Percentiles rank a stretch among this genome's conserved stretches.
Conservation (phyloP, 495 filamentous ascomycete genomes). For the Xylaria telfairii region DNA sequence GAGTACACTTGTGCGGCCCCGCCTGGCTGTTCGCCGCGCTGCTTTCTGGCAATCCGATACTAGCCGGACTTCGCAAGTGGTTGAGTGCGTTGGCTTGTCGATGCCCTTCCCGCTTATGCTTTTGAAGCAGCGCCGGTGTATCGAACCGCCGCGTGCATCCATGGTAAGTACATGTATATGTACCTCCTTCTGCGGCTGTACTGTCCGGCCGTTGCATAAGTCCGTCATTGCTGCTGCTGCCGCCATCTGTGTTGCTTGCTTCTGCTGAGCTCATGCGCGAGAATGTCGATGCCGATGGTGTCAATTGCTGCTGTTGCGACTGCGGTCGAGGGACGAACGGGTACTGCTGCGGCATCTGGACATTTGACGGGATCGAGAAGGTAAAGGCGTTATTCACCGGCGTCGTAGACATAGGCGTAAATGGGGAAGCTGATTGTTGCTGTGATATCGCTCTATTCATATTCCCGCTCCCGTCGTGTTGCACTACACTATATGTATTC, state of each 20-base stretch:
- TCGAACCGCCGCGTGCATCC: constrained; percentile 90
- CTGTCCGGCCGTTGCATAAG: constrained; percentile 61
- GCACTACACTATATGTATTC: constrained; percentile 39
- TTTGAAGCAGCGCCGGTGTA: constrained; percentile 82
- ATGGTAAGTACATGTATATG: constrained; percentile 95
- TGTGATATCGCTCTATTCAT: constrained; percentile 29
- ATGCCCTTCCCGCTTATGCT: constrained; percentile 94
- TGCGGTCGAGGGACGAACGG: constrained; percentile 52
- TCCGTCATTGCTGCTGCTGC: constrained; percentile 30
- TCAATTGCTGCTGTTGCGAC: constrained; percentile 49
- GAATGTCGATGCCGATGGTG: constrained; percentile 41
- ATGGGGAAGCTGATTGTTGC: constrained; percentile 44
- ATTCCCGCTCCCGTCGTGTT: constrained; percentile 34
- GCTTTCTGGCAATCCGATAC: constrained; percentile 17
- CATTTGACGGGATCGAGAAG: constrained; percentile 50
- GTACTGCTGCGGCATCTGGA: constrained; percentile 64
- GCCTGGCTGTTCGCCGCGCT: constrained; percentile 73
- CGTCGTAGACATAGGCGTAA: constrained; percentile 54
- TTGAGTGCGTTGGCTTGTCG: constrained; percentile 62
- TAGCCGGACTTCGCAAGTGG: constrained; percentile 36
- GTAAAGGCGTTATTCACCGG: constrained; percentile 45
- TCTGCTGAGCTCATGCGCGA: constrained; percentile 51
- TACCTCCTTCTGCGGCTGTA: constrained; percentile 77
- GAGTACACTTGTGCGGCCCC: constrained; percentile 87
- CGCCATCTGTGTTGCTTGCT: constrained; percentile 38